Evolutionary conservation across 495 filamentous ascomycete genomes (phyloP), one percentile per base, ranked within the genome.

Genomic region (Penicillium lagena): DNA sequence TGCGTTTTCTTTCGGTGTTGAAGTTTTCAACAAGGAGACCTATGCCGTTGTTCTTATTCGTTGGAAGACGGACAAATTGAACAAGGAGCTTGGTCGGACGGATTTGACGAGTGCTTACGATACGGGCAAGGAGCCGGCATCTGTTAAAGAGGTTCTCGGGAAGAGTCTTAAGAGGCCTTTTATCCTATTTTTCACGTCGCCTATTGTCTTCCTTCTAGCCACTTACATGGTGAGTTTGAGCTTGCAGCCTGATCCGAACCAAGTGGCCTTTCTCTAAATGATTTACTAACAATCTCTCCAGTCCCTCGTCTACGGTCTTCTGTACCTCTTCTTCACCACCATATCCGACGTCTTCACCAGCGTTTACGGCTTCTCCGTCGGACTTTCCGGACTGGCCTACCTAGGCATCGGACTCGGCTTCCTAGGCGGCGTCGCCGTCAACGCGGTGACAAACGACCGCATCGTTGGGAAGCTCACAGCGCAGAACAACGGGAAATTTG

Each of bases 321-420:
- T 85, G 0, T 87, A 86, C 55, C 76, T 81, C 7, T 83, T 86
- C 59, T 71, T 85, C 40, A 77, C 78, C 12, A 84, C 81, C 6
- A 87, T 85, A 54, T 66, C 76, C 0, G 68, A 70, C 50, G 76
- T 87, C 50, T 89, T 86, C 56, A 61, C 60, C 6, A 66, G 71
- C 1, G 74, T 68, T 0, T 80, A 87, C 50, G 69, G 69, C 14
- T 76, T 80, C 42, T 70, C 69, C 0, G 49, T 72, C 2, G 77
- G 79, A 4, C 47, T 77, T 1, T 79, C 78, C 0, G 81, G 80
- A 7, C 67, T 83, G 5, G 72, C 70, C 13, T 89, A 83, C 51
- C 54, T 82, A 1, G 76, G 78, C 0, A 82, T 88, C 33, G 74
- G 71, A 0, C 46, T 81, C 7, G 82, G 83, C 0, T 72, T 85